Conservation (phyloP, 2,329 filamentous ascomycete genomes). For the Leptosphaerulina australis region DNA sequence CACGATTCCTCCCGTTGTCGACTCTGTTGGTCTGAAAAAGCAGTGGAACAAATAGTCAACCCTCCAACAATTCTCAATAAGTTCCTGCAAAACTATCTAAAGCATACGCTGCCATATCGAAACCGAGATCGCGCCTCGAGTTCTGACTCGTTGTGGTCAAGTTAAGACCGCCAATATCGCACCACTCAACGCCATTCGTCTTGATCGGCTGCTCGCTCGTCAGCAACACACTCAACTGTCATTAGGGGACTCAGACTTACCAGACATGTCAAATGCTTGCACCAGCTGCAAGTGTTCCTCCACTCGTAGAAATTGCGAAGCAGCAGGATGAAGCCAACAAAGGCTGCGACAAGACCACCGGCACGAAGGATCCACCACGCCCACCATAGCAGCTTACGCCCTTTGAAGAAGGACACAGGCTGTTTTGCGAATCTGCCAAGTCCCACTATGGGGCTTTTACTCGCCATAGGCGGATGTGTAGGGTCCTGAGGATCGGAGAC, state of each 20-base stretch:
- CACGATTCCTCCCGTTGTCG: neutral
- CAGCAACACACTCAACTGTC: neutral
- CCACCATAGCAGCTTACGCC: slow-evolving; percentile 94
- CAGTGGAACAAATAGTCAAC: neutral
- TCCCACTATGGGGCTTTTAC: slow-evolving; percentile 19
- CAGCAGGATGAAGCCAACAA: slow-evolving; percentile 84
- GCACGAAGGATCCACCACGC: slow-evolving; percentile 90
- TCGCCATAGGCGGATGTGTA: slow-evolving; percentile 10
- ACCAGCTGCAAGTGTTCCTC: slow-evolving; percentile 81
- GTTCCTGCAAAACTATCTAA: slow-evolving; percentile 8
- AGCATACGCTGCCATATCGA: slow-evolving; percentile 6
- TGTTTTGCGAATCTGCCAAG: slow-evolving; percentile 55
- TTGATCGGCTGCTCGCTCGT: slow-evolving; percentile 26
- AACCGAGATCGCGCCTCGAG: slow-evolving; percentile 2
- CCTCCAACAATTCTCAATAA: neutral
- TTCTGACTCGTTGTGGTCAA: slow-evolving; percentile 22
- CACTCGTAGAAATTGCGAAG: slow-evolving; percentile 90
- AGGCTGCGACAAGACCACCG: slow-evolving; percentile 76
- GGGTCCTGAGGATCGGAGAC: slow-evolving; percentile 24
- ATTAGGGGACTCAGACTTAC: slow-evolving; percentile 61
- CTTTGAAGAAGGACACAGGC: slow-evolving; percentile 81
- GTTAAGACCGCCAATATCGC: slow-evolving; percentile 42
- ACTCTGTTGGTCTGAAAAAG: too few species aligned
- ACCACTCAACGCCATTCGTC: slow-evolving; percentile 43
- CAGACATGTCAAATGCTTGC: slow-evolving; percentile 92